These are phyloP conservation scores for Mesembryanthemum crystallinum DNA, from an alignment of 148 eudicot species.

Conservation along the genomic window DNA sequence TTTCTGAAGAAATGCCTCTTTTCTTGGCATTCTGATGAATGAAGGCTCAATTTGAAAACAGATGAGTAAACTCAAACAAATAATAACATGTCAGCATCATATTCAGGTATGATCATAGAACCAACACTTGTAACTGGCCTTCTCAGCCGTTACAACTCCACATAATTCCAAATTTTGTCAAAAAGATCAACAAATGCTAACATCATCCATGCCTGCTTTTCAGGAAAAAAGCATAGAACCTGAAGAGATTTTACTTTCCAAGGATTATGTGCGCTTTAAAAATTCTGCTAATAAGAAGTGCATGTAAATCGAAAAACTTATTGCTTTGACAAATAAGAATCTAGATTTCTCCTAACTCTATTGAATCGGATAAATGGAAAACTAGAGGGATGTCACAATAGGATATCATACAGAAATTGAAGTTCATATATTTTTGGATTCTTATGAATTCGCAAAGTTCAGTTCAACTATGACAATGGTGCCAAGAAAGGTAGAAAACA, in stretches of 20 bases:
- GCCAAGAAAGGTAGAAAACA: neutral
- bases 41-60: neutral
- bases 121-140: conserved; percentile 22
- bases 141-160: conserved; percentile 19
- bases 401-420: neutral
- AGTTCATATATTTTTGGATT: neutral
- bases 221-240: neutral
- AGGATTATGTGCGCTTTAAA: neutral
- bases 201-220: conserved; percentile 2
- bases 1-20: conserved; percentile 17
- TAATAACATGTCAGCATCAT: neutral
- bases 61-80: neutral
- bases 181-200: conserved; percentile 7
- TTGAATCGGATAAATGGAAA: neutral
- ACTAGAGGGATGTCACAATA: neutral
- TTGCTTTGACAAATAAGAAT: neutral
- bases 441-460: neutral
- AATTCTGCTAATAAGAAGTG: neutral
- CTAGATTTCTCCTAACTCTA: no score
- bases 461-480: neutral
- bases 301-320: conserved; percentile 14
- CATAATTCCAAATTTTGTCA: conserved; percentile 11
- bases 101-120: conserved; percentile 5
- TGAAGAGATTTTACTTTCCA: no score
- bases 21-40: neutral